A percentile compares a stretch with the other conserved stretches of the same genome.
These are phyloP conservation scores for Diaporthe sp. DNA, from an alignment of 2,329 filamentous ascomycete genomes.

Conservation along the genomic window DNA sequence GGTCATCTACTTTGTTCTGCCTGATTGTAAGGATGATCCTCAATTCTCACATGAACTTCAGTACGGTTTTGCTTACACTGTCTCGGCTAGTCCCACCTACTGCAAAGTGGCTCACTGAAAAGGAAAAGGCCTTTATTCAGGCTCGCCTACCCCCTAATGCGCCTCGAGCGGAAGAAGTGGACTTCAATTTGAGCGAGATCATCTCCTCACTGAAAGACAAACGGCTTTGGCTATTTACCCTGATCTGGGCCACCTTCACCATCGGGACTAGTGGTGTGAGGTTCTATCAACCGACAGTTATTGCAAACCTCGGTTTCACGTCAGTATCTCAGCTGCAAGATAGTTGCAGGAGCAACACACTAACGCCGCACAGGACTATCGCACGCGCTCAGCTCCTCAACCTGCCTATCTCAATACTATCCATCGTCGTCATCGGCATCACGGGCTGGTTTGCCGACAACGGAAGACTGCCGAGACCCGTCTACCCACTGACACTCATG, in stretches of 20 bases:
- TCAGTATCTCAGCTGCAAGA: conserved; percentile 38
- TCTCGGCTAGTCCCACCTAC: conserved; percentile 49
- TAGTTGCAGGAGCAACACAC: conserved; percentile 41
- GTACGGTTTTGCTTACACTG: neutral
- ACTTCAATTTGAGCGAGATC: conserved; percentile 53
- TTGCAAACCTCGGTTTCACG: conserved; percentile 54
- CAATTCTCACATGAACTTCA: conserved; percentile 32
- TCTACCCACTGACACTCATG: conserved; percentile 56
- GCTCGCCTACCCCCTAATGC: conserved; percentile 54
- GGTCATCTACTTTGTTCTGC: conserved; percentile 62
- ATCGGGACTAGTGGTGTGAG: conserved; percentile 55
- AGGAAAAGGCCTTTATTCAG: conserved; percentile 60
- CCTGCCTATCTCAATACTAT: conserved; percentile 55
- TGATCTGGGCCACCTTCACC: conserved; percentile 58
- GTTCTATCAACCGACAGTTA: conserved; percentile 55
- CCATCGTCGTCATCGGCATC: conserved; percentile 53
- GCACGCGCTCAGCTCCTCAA: conserved; percentile 60
- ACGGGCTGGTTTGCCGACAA: conserved; percentile 56
- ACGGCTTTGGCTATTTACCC: conserved; percentile 56
- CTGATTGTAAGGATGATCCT: conserved; percentile 53
- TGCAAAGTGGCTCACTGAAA: conserved; percentile 56
- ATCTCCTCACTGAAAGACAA: conserved; percentile 50
- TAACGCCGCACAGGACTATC: conserved; percentile 41
- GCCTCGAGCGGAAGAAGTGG: conserved; percentile 50
- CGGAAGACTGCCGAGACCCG: conserved; percentile 52